A percentile compares a stretch with the other conserved stretches of the same genome.
phyloP scores from a whole-genome alignment of 495 filamentous ascomycete species.

The Amniculicola lignicola region DNA sequence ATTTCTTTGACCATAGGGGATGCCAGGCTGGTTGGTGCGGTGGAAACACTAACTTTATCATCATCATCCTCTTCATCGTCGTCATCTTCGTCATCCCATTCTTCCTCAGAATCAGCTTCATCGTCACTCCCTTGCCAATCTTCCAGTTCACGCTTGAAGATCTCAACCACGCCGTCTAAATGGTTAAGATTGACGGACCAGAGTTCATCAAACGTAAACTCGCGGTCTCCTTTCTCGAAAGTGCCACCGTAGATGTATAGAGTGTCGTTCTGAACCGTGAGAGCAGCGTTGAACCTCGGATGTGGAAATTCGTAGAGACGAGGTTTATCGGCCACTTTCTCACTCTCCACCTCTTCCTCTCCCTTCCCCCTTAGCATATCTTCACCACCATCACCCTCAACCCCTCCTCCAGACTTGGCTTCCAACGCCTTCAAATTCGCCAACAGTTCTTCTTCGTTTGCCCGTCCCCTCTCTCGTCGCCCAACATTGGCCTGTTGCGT shows the following conservation, averaged over 20 bases:
- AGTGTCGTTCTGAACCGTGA: slow-evolving; percentile 87
- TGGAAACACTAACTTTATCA: slow-evolving; percentile 46
- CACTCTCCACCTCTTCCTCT: slow-evolving; percentile 53
- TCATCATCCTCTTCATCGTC: slow-evolving; percentile 69
- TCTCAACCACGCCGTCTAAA: slow-evolving; percentile 84
- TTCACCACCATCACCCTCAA: slow-evolving; percentile 54
- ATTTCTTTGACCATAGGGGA: slow-evolving; percentile 41
- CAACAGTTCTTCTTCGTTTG: slow-evolving; percentile 85
- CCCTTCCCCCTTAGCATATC: slow-evolving; percentile 40
- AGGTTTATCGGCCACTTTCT: slow-evolving; percentile 46
- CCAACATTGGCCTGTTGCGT: slow-evolving; percentile 50
- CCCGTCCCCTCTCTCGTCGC: slow-evolving; percentile 68
- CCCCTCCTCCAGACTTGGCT: slow-evolving; percentile 64
- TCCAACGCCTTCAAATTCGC: slow-evolving; percentile 78
- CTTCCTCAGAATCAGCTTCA: slow-evolving; percentile 46
- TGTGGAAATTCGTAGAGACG: slow-evolving; percentile 77
- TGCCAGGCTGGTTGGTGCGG: slow-evolving; percentile 35
- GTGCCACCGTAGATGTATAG: slow-evolving; percentile 93
- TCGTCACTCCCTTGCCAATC: slow-evolving; percentile 70
- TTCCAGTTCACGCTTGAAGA: slow-evolving; percentile 77
- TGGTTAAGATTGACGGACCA: slow-evolving; percentile 88
- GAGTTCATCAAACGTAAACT: slow-evolving; percentile 92
- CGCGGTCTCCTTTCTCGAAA: slow-evolving; percentile 88
- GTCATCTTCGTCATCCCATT: slow-evolving; percentile 65
- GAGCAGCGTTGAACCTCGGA: slow-evolving; percentile 79